These are phyloP conservation scores for Leccinum boreale DNA, from an alignment of 768 basidiomycete genomes.

Conservation along the genomic window DNA sequence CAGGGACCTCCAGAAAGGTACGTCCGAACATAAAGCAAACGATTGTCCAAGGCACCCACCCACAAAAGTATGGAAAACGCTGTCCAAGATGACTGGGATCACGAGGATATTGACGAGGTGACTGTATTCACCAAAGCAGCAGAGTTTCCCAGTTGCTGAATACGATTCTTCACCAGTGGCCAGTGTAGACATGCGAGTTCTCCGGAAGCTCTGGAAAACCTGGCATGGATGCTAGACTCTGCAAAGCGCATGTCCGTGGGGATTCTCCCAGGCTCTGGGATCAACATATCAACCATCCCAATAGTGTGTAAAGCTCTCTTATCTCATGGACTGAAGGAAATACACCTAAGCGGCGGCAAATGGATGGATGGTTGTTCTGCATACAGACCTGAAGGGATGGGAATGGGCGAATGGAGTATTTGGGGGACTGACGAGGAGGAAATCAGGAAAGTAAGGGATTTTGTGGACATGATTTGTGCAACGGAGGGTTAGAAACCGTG, in stretches of 20 bases:
- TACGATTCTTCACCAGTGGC: slow-evolving; percentile 42
- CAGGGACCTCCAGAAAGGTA: slow-evolving; percentile 51
- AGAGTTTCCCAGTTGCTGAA: background rate
- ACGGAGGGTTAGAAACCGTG: background rate
- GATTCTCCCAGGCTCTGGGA: slow-evolving; percentile 76
- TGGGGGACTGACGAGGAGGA: slow-evolving; percentile 60
- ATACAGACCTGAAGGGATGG: slow-evolving; percentile 56
- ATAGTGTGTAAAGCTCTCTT: slow-evolving; percentile 48
- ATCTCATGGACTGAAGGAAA: slow-evolving; percentile 57
- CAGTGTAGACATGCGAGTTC: slow-evolving; percentile 40
- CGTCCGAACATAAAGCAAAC: background rate
- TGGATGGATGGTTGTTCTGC: slow-evolving; percentile 57
- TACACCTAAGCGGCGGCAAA: slow-evolving; percentile 71
- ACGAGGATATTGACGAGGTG: slow-evolving; percentile 81
- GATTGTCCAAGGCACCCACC: background rate
- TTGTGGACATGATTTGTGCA: slow-evolving; percentile 34
- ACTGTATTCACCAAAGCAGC: background rate
- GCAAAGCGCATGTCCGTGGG: slow-evolving; percentile 12
- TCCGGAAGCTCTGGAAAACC: slow-evolving; percentile 37
- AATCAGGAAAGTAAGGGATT: slow-evolving; percentile 49
- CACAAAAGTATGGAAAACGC: slow-evolving; percentile 33
- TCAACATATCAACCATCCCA: slow-evolving; percentile 56
- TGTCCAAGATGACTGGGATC: slow-evolving; percentile 58
- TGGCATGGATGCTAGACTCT: slow-evolving; percentile 40
- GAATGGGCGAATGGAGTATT: slow-evolving; percentile 72